phyloP scores from a whole-genome alignment of 441 rosid species.

The Adansonia gregorii region DNA sequence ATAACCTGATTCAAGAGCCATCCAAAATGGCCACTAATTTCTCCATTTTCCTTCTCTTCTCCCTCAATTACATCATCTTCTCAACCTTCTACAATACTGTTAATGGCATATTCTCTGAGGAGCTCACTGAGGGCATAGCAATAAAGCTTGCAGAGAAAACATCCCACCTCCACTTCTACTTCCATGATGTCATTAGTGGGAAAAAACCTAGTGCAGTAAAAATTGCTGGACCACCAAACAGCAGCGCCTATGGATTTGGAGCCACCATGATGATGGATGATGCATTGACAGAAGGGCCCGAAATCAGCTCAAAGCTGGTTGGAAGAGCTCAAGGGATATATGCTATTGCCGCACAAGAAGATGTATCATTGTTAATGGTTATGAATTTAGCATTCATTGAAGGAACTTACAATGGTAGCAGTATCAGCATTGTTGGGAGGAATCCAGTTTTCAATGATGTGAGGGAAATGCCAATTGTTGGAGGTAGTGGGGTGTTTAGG shows the following conservation, averaged over 20 bases:
- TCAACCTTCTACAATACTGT: constrained; percentile 9
- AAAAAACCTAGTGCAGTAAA: constrained; percentile 32
- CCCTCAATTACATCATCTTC: constrained; percentile 22
- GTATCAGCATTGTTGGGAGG: constrained; percentile 42
- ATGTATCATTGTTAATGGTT: constrained; percentile 39
- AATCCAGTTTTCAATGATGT: constrained; percentile 29
- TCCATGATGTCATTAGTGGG: constrained; percentile 41
- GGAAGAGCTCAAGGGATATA: constrained; percentile 46
- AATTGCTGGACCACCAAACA: constrained; percentile 37
- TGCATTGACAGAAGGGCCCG: constrained; percentile 43
- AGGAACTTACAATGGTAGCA: constrained; percentile 42
- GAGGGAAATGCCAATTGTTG: constrained; percentile 49
- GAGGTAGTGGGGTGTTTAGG: constrained; percentile 44
- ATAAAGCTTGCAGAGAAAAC: constrained; percentile 36
- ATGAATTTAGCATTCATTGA: constrained; percentile 36
- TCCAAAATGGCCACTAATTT: constrained; percentile 30
- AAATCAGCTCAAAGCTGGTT: constrained; percentile 39
- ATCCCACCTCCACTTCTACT: constrained; percentile 45
- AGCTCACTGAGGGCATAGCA: constrained; percentile 32
- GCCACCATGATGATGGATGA: constrained; percentile 38
- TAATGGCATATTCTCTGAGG: constrained; percentile 42
- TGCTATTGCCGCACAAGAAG: constrained; percentile 41
- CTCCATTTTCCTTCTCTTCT: constrained; percentile 16
- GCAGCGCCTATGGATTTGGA: constrained; percentile 32
- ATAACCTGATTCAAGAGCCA: neutral